Evolutionary conservation across 2,329 filamentous ascomycete species (phyloP).

Genomic region (Colletotrichum destructivum): DNA sequence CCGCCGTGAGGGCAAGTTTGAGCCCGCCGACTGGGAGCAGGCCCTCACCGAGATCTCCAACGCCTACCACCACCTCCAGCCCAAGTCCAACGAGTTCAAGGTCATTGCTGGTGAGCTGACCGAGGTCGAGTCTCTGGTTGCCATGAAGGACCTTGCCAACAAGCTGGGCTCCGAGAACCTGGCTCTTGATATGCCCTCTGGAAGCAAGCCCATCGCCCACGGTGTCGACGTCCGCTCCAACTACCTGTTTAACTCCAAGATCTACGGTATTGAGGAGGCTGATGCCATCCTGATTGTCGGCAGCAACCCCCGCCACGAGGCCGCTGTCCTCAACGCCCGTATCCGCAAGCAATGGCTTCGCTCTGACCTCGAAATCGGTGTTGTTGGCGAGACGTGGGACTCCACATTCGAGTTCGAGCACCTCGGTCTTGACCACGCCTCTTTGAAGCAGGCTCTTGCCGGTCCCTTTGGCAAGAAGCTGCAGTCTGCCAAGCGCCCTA

Average conservation of each 20-base stretch:
- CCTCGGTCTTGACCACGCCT: conserved; percentile 82
- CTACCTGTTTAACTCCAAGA: conserved; percentile 97
- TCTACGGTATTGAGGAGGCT: conserved; percentile 93
- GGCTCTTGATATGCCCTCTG: conserved; percentile 89
- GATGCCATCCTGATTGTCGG: conserved; percentile 93
- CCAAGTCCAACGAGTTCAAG: conserved; percentile 96
- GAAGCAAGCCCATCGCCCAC: conserved; percentile 88
- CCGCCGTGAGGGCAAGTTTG: conserved; percentile 90
- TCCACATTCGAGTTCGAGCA: conserved; percentile 97
- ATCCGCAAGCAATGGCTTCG: conserved; percentile 98
- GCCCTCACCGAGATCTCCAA: conserved; percentile 88
- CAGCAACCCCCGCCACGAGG: conserved; percentile 96
- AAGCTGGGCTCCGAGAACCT: conserved; percentile 97
- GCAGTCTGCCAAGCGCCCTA: conserved; percentile 87
- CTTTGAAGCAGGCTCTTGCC: conserved; percentile 87
- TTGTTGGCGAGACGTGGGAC: conserved; percentile 91
- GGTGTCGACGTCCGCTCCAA: conserved; percentile 94
- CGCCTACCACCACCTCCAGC: conserved; percentile 83
- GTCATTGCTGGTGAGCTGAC: conserved; percentile 91
- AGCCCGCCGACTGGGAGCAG: conserved; percentile 95
- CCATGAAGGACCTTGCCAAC: conserved; percentile 97
- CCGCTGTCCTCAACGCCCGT: conserved; percentile 93
- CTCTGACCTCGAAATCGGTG: conserved; percentile 92
- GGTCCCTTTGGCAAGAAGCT: conserved; percentile 96
- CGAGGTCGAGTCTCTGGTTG: conserved; percentile 93